Conservation (phyloP, 2,329 filamentous ascomycete species). For the Botrytis hyacinthi region DNA sequence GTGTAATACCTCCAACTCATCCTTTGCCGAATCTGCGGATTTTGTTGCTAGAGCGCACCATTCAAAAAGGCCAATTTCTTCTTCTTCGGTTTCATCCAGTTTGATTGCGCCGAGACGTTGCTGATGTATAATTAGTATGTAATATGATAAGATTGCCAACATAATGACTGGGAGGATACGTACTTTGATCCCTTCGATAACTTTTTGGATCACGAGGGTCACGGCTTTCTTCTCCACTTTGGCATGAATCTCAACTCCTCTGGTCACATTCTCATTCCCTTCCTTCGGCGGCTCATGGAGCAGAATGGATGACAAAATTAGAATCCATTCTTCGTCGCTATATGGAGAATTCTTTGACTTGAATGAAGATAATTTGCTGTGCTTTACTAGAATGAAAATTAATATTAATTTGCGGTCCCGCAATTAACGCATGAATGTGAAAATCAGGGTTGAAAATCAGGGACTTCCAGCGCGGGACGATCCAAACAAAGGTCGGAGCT, state of each 20-base stretch:
- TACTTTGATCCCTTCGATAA: slow-evolving; percentile 67
- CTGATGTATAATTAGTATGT: slow-evolving; percentile 41
- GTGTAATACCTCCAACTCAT: slow-evolving; percentile 38
- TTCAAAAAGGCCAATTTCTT: slow-evolving; percentile 63
- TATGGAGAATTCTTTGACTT: slow-evolving; percentile 54
- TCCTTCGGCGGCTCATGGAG: slow-evolving; percentile 44
- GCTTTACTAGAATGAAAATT: slow-evolving; percentile 48
- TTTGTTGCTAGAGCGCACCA: slow-evolving; percentile 64
- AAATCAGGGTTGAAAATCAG: slow-evolving; percentile 25
- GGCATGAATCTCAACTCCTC: slow-evolving; percentile 61
- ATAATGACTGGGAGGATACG: slow-evolving; percentile 28
- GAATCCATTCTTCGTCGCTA: slow-evolving; percentile 64
- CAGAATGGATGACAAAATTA: slow-evolving; percentile 57
- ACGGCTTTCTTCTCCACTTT: slow-evolving; percentile 54
- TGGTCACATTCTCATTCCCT: slow-evolving; percentile 52
- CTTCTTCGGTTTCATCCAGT: slow-evolving; percentile 50
- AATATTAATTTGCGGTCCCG: slow-evolving; percentile 31
- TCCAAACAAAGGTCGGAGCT: slow-evolving; percentile 27
- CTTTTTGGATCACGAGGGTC: slow-evolving; percentile 63
- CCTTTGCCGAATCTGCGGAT: slow-evolving; percentile 23
- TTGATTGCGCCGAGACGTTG: slow-evolving; percentile 67
- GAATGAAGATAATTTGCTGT: slow-evolving; percentile 53
- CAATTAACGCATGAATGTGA: slow-evolving; percentile 35
- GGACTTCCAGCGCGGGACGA: slow-evolving; percentile 28
- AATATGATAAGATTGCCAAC: slow-evolving; percentile 14